A percentile compares a stretch with the other conserved stretches of the same genome.
phyloP scores from a whole-genome alignment of 2,329 filamentous ascomycete genomes.

The Dothidotthia symphoricarpi region DNA sequence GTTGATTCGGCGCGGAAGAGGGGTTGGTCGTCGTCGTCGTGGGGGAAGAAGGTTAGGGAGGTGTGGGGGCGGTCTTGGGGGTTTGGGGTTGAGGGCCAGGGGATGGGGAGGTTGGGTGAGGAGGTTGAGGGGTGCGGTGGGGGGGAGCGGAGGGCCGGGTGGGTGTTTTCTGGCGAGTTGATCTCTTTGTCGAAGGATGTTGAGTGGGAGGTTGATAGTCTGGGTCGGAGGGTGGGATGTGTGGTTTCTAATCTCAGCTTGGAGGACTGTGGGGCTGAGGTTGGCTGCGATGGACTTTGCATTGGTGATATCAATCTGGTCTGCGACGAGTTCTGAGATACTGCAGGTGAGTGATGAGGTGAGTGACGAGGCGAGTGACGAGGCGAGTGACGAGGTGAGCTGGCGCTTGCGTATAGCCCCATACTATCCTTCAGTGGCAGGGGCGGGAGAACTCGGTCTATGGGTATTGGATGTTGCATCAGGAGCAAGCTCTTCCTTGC shows the following conservation, averaged over 20 bases:
- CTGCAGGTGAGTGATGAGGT: background rate
- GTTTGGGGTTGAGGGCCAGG: slow-evolving; percentile 13
- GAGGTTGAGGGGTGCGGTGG: slow-evolving; percentile 2
- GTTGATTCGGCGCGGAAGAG: slow-evolving; percentile 8
- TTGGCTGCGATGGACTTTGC: background rate
- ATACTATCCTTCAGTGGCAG: slow-evolving; percentile 9
- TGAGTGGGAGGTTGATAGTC: slow-evolving; percentile 6
- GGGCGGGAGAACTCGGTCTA: slow-evolving; percentile 26
- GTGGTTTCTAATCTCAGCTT: slow-evolving; percentile 10
- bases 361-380: too few relatives aligned
- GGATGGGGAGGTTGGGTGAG: slow-evolving; percentile 6
- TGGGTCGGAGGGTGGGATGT: slow-evolving; percentile 16
- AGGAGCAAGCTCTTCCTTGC: slow-evolving; percentile 12
- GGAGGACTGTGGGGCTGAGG: slow-evolving; percentile 2
- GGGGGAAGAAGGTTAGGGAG: slow-evolving; percentile 1
- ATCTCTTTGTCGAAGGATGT: background rate
- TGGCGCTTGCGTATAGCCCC: background rate
- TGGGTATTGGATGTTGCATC: slow-evolving; percentile 16
- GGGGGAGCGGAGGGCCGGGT: slow-evolving; percentile 16
- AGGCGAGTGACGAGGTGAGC: background rate
- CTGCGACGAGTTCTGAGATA: slow-evolving; percentile 3
- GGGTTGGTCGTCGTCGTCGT: background rate
- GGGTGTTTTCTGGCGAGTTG: slow-evolving; percentile 6
- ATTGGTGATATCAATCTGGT: slow-evolving; percentile 4
- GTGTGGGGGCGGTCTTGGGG: slow-evolving; percentile 6